Percentiles rank a stretch among this genome's conserved stretches.
phyloP scores from a whole-genome alignment of 2,329 filamentous ascomycete genomes.

The Fusarium udum region DNA sequence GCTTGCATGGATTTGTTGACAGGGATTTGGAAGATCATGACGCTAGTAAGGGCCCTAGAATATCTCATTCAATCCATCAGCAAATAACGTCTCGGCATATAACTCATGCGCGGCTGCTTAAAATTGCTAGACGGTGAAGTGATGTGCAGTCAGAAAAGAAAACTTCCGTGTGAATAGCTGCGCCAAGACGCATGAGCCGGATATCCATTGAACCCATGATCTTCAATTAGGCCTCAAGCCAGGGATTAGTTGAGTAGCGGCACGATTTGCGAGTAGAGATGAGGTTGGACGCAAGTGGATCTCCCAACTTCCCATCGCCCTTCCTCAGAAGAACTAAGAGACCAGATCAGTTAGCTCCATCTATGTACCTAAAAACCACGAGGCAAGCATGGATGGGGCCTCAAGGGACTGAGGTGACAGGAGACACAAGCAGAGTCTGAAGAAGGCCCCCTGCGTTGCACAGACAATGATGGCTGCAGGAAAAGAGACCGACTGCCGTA shows the following conservation, averaged over 20 bases:
- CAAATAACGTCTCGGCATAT: conserved; percentile 18
- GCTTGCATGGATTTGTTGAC: conserved; percentile 24
- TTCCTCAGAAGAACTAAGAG: neutral
- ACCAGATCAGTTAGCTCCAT: neutral
- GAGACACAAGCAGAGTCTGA: neutral
- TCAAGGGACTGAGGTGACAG: conserved; percentile 9
- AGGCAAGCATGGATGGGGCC: conserved; percentile 29
- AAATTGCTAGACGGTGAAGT: conserved; percentile 1
- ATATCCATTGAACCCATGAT: conserved; percentile 3
- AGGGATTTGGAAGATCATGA: conserved; percentile 38
- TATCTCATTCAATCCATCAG: neutral
- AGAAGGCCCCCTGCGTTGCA: conserved; percentile 15
- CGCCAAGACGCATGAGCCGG: neutral
- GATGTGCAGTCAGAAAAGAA: neutral
- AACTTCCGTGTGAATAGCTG: neutral
- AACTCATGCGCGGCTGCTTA: conserved; percentile 6
- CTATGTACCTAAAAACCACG: conserved; percentile 22
- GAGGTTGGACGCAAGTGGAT: neutral
- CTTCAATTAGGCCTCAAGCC: conserved; percentile 4
- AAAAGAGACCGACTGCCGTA: neutral
- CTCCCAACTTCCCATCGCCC: neutral
- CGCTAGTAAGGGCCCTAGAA: conserved; percentile 31
- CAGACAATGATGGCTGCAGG: conserved; percentile 4
- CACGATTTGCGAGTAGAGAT: neutral
- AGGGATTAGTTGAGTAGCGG: neutral